Evolutionary conservation across 192 early-diverging fungal species (phyloP), one percentile per base, ranked within the genome.

Genomic region (Oehlia diaphana): DNA sequence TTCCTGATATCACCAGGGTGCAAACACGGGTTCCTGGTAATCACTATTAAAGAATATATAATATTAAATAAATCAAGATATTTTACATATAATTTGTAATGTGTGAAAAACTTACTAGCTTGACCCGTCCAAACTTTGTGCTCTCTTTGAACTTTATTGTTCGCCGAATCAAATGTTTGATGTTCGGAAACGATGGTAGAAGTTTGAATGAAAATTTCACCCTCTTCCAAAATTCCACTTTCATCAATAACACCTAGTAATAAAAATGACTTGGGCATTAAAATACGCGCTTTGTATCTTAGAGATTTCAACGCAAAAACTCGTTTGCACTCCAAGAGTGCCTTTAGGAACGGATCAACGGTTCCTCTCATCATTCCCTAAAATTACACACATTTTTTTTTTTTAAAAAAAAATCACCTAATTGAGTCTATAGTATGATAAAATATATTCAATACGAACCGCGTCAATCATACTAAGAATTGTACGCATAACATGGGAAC

Each of bases 1-100:
- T 89, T 77, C 28, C 87, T 77, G 0, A 91, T 74, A 69, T 92
- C 91, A 37, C 91, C 91, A 9, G 91, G 91, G 74, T 92, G 91
- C 74, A 92, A 89, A 63, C 90, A 90, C 0, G 91, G 91, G 53
- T 87, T 88, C n/a, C 91, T 80, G 4, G 85, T 84, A 2, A 92
- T 83, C 2, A 87, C 82, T 50, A n/a, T 42, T 23, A 2, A 26
- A 66, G 13, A 66, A 44, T 39, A n/a, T 9, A 23, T 0, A 42
- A 26, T 26, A 26, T 26, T 26, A 26, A 70, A 58, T 21, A 58
- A 39, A 8, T 19, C 5, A 44, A 19, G 0, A 42, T 42, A 9
- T 42, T 42, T 42, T 42, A 7, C 39, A 53, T 44, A 53, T 53
- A 14, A 53, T 53, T 5, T 16, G 13, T 53, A 5, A 53, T 53